phyloP scores from a whole-genome alignment of 371 early-diverging fungal genomes.

The Umbelopsis sp. region DNA sequence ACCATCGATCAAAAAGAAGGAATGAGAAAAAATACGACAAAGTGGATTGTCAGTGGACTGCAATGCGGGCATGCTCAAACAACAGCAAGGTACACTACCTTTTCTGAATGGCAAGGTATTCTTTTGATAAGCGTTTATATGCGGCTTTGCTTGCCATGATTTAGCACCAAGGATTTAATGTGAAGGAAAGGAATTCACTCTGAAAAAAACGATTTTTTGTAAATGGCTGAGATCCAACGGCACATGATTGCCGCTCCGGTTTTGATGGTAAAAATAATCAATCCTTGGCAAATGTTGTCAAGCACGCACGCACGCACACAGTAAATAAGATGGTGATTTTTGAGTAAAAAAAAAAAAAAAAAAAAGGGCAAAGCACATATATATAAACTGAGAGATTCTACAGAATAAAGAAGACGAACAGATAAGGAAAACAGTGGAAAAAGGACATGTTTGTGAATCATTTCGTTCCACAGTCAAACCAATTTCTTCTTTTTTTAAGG shows the following conservation, averaged over 20 bases:
- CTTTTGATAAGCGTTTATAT: constrained; percentile 87
- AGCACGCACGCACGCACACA: too few species aligned
- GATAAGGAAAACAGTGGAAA: constrained; percentile 12
- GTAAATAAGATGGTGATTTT: not conserved
- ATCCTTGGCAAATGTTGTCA: too few species aligned
- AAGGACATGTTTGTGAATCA: constrained; percentile 15
- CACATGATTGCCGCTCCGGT: constrained; percentile 2
- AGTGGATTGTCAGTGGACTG: constrained; percentile 34
- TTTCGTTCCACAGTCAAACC: constrained; percentile 1
- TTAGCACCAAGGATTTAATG: not conserved
- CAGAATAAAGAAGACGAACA: constrained; percentile 2
- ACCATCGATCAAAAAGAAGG: not conserved
- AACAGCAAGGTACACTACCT: constrained; percentile 33
- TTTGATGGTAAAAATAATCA: too few species aligned
- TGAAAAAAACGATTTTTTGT: not conserved
- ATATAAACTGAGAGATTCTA: constrained; percentile 19
- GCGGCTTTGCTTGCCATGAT: constrained; percentile 93
- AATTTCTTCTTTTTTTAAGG: constrained; percentile 3
- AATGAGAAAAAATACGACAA: constrained; percentile 26
- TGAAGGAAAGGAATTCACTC: not conserved
- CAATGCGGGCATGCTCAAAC: not conserved
- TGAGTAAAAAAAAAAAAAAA: constrained; percentile 2
- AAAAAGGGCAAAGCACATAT: constrained; percentile 13
- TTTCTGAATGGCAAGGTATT: constrained; percentile 82
- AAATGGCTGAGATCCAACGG: not conserved